Evolutionary conservation across 257 asterid species (phyloP).

Genomic region (Salvia splendens): DNA sequence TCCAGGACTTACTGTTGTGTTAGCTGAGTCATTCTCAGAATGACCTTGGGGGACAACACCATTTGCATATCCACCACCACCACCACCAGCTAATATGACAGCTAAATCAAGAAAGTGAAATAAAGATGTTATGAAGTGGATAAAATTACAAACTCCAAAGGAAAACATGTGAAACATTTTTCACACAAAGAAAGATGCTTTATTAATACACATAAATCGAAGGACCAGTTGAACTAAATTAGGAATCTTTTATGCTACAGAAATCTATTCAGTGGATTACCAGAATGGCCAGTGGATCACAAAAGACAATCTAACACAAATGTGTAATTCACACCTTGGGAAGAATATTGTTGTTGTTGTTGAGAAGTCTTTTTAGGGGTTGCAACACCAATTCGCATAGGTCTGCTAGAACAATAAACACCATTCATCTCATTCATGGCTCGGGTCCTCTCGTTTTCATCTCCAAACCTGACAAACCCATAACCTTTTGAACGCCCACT

Average conservation of each 20-base stretch:
- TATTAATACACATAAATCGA: background rate
- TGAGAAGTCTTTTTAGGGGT: conserved; percentile 83
- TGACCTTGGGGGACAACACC: conserved; percentile 62
- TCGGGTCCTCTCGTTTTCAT: conserved; percentile 79
- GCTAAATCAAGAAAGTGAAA: conserved; percentile 49
- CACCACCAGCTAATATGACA: conserved; percentile 71
- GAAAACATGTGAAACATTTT: background rate
- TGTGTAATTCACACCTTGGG: conserved; percentile 65
- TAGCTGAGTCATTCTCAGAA: conserved; percentile 66
- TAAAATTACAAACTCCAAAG: conserved; percentile 1
- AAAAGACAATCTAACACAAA: conserved; percentile 20
- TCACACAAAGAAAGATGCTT: background rate
- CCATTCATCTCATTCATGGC: conserved; percentile 98
- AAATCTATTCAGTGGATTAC: background rate
- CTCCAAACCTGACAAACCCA: conserved; percentile 95
- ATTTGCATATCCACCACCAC: conserved; percentile 89
- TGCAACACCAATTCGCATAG: conserved; percentile 91
- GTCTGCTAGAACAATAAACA: conserved; percentile 81
- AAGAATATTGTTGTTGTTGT: conserved; percentile 75
- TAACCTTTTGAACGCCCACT: conserved; percentile 93
- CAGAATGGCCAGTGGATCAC: conserved; percentile 3
- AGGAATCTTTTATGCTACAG: background rate
- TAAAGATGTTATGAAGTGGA: conserved; percentile 18
- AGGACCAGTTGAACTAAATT: background rate
- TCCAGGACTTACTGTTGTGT: conserved; percentile 81